Evolutionary conservation across 306 rosid genomes (phyloP), one percentile per base, ranked within the genome.

Genomic region (Mucuna pruriens): DNA sequence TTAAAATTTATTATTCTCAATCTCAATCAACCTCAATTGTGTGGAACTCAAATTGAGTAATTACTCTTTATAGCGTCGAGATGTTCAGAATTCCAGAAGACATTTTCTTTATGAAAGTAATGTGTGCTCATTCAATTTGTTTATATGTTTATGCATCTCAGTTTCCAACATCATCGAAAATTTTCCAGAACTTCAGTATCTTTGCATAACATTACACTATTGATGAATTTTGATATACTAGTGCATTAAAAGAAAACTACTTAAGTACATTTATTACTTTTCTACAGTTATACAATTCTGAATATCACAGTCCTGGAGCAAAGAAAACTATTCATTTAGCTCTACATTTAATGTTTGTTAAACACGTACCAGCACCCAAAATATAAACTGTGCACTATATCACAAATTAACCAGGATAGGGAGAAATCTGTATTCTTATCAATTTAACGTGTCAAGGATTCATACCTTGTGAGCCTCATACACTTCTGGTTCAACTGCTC

Each of bases 401-500:
- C 72, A 75, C 44, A 82, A 29, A 62, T 40, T 62, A 52, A 72
- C 71, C 74, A 63, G 75, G 45, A 75, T 73, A 61, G 6, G 70
- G 38, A 78, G 58, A 61, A 75, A 39, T 48, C 3, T 51, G 66
- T 49, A 66, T 73, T 54, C 46, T 80, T 63, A 61, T 17, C 40
- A 16, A 67, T 64, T 17, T 64, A 63, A 79, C 57, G 51, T 48
- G 75, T 65, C 39, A 49, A 79, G 71, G 81, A 49, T 51, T 73
- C 64, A 76, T 86, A 95, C 99, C 96, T 91, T 93, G 89, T 95
- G 92, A 80, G 85, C 82, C 69, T 95, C 95, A 80, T 89, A 93
- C 73, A 79, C 87, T 88, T 88, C 93, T 61, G 81, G 89, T 22
- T 82, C 75, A 85, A 95, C 99, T 95, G 96, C 82, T 80, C 55